Base-by-base conservation (phyloP, 164 flowering plant species). In the Houttuynia cordata region DNA sequence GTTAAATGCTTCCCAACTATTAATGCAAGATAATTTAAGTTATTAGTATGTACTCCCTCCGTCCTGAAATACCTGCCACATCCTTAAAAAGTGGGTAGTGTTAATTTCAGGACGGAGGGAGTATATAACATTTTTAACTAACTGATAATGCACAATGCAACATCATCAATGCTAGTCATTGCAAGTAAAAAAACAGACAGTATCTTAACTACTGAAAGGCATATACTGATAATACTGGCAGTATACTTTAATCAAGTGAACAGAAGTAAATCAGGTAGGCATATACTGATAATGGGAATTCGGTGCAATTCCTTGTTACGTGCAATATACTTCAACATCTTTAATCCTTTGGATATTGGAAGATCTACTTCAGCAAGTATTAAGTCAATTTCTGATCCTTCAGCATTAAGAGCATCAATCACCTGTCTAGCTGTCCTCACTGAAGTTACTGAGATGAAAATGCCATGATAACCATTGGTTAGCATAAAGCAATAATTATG, bases 371-470 rank as follows among this genome's bases (percentile, higher is more conserved):
- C 99, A 45, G 93, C 67, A 20, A 94, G 91, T 67, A 94, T 91
- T 24, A 94, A 81, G 77, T 94, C 99, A 53, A 94, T 94, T 60
- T 88, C 91, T 40, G 82, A 82, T 54, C 96, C 97, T 76, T 88
- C 91, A 4, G 95, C 96, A 78, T 88, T 90, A 54, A 94, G 81
- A n/a, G 91, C 99, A 80, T 91, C 96, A 68, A 94, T 83, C 51
- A 94, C 96, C 68, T 91, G 99, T 65, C 97, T 83, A 19, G 99
- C 82, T 39, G 97, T 88, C 74, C 72, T 85, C 70, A 88, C 97
- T 8, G 85, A 62, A 39, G 95, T 91, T 53, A 94, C 99, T 94
- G 91, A 23, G 24, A 65, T 65, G 59, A 40, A 24, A 30, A 53
- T 41, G 34, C 19, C 21, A 54, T 22, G 37, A 22, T 55, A 13